phyloP scores from a whole-genome alignment of 306 rosid genomes.

The Macrotyloma uniflorum region DNA sequence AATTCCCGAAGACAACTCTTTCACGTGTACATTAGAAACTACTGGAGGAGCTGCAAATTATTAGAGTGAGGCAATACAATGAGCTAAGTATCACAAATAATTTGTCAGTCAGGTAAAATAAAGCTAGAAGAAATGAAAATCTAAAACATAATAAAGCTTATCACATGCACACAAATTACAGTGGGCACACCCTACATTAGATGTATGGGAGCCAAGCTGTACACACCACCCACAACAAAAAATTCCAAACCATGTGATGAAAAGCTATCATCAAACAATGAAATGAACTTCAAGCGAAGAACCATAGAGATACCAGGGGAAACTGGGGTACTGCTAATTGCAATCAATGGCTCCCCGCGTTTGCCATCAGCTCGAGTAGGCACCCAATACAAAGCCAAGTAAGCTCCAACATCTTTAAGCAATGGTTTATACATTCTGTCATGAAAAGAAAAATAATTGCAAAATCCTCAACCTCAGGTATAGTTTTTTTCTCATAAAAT shows the following conservation, averaged over 20 bases:
- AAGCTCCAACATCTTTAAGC: conserved; percentile 81
- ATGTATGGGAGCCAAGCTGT: not conserved
- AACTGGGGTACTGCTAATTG: conserved; percentile 66
- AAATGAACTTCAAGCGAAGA: conserved; percentile 13
- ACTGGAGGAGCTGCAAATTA: conserved; percentile 81
- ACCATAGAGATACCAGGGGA: conserved; percentile 66
- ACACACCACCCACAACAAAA: conserved; percentile 26
- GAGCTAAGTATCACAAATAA: not conserved
- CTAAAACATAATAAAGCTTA: conserved; percentile 19
- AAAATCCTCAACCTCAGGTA: conserved; percentile 28
- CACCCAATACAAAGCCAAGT: conserved; percentile 83
- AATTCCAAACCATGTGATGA: conserved; percentile 17
- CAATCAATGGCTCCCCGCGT: conserved; percentile 77
- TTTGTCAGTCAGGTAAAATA: not conserved
- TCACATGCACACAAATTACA: not conserved
- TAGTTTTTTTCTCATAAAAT: conserved; percentile 33
- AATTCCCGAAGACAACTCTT: conserved; percentile 67
- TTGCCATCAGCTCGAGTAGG: conserved; percentile 81
- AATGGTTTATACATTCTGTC: conserved; percentile 76
- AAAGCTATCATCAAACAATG: conserved; percentile 8
- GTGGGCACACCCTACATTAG: not conserved
- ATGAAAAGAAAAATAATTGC: conserved; percentile 30
- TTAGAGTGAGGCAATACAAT: conserved; percentile 38
- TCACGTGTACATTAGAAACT: conserved; percentile 66
- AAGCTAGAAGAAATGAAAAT: not conserved